Evolutionary conservation across 306 rosid genomes (phyloP), one percentile per base, ranked within the genome.

Genomic region (Boehmeria nivea): DNA sequence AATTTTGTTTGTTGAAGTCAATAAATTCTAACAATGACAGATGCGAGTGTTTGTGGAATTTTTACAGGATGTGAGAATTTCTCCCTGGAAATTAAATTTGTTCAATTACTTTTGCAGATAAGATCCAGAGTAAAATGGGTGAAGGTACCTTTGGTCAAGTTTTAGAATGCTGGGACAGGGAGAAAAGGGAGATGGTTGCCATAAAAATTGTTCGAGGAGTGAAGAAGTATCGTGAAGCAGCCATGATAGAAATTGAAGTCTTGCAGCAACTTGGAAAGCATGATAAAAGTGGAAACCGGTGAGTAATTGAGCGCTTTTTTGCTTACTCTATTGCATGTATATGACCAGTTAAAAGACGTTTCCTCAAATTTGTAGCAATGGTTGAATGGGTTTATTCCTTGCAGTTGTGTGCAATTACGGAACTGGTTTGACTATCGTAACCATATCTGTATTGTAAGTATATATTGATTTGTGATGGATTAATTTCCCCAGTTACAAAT

Each of bases 371-470:
- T 57, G 19, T 69, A 53, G 77, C 85, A 34, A 61, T 66, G 65
- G 93, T 91, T 91, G 83, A 87, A 87, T 69, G 75, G 73, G 82
- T 76, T 83, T 77, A 73, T 87, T 91, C 96, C 89, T 91, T 91
- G 99, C 99, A 91, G 99, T 91, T 91, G 96, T 91, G 99, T 91
- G 77, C 99, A 91, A 91, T 68, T 91, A 80, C 84, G 95, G 99
- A 84, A 91, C 98, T 91, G 98, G 98, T 91, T 91, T 91, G 98
- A 91, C 95, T 90, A 82, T 90, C 98, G 96, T 84, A 91, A 91
- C 81, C 99, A 91, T 91, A 91, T 91, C 68, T 91, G 99, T 91
- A 87, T 91, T 85, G 99, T 91, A 91, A 91, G 99, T 91, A 84
- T 78, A 70, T 76, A 70, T 81, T 88, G 81, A 73, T 84, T 83